Base-by-base conservation (phyloP, 2,329 filamentous ascomycete species). In the Cercospora zeina region DNA sequence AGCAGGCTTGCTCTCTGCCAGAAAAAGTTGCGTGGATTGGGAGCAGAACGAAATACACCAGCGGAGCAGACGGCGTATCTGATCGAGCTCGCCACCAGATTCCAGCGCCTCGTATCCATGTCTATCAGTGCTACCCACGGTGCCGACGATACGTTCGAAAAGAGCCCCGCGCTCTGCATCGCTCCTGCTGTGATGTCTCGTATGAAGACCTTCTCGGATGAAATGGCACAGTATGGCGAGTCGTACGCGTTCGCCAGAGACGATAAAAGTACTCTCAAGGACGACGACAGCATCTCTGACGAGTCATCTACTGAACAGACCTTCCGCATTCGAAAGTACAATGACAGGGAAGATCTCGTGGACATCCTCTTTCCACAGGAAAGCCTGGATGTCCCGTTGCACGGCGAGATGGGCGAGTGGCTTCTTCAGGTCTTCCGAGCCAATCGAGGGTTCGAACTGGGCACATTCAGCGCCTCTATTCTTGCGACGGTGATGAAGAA, bases 41-140 rank as follows among this genome's bases (percentile, higher is more conserved):
- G 87, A 0, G 72, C 75, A 0, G 75, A 80, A 3, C 76, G 85
- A 6, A 70, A 66, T 3, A 83, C 78, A 0, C 30, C 74, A 0
- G 61, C 74, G 0, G 78, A 85, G 59, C 83, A 87, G 62, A 77
- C 76, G 0, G 68, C 74, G 2, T 80, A 81, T n/a, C 73, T 87
- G 9, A 74, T 80, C 6, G 51, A 75, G 77, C 56, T 82, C 16
- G 72, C 77, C 0, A 72, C 69, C 0, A 65, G 69, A 3, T 82
- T 80, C 60, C 77, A 80, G 62, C 62, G 67, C 1, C 61, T 77
- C 1, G 74, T 74, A 0, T 58, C 71, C 2, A 62, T 73, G 19
- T 76, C 75, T 2, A 65, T 79, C 10, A 70, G 65, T 39, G 74
- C 73, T 4, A 73, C 75, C 45, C 80, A 80, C 62, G 74, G 72